phyloP scores from a whole-genome alignment of 2,329 filamentous ascomycete genomes.

The Fusarium protoensiforme region DNA sequence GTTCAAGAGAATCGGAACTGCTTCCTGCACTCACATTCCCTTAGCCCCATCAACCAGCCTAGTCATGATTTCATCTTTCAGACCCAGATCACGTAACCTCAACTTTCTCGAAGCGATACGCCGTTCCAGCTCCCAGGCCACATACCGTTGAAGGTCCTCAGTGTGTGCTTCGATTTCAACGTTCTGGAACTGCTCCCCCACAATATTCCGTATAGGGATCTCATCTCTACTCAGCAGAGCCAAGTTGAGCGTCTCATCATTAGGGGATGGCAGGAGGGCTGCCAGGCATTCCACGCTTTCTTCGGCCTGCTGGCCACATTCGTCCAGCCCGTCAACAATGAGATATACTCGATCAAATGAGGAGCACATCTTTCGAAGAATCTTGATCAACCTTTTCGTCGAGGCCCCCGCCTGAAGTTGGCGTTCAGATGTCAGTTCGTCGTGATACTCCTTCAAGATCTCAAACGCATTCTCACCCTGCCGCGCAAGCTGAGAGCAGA shows the following conservation, averaged over 20 bases:
- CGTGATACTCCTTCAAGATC: neutral
- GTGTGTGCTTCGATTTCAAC: slow-evolving; percentile 21
- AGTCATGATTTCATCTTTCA: slow-evolving; percentile 4
- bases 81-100: neutral
- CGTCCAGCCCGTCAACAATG: neutral
- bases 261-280: neutral
- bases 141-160: slow-evolving; percentile 15
- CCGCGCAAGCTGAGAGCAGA: slow-evolving; percentile 1
- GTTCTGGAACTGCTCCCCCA: neutral
- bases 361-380: neutral
- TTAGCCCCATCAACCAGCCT: neutral
- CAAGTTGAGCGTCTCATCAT: neutral
- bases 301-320: neutral
- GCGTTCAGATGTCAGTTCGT: neutral
- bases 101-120: neutral
- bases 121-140: neutral
- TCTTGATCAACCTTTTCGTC: neutral
- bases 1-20: fast-evolving
- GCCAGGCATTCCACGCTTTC: neutral
- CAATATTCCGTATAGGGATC: neutral
- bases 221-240: slow-evolving; percentile 23
- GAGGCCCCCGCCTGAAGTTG: neutral
- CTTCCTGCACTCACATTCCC: slow-evolving; percentile 5
- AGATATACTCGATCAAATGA: neutral
- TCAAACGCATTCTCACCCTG: neutral